These are phyloP conservation scores for Clarireedia paspali DNA, from an alignment of 2,329 filamentous ascomycete species.

Conservation along the genomic window DNA sequence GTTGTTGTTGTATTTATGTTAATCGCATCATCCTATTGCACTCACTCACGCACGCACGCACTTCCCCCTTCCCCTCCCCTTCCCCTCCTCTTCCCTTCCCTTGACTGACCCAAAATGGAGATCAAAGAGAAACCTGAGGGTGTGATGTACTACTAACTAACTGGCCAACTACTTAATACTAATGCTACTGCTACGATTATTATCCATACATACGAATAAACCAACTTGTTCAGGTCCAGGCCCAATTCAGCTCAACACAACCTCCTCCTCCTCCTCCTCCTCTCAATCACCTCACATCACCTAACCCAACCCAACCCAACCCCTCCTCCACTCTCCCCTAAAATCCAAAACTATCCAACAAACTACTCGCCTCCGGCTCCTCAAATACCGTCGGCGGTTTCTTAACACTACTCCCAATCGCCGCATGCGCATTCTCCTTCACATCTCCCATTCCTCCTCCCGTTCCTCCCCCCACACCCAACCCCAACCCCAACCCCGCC, in stretches of 20 bases:
- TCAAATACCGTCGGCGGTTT: constrained; percentile 72
- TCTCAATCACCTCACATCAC: neutral
- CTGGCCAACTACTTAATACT: too few relatives aligned
- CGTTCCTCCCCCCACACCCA: constrained; percentile 31
- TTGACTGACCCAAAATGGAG: too few relatives aligned
- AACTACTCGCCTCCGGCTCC: constrained; percentile 82
- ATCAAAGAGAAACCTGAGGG: too few relatives aligned
- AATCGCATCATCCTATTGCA: neutral
- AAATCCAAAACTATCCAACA: constrained; percentile 92
- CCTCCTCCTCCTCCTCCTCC: neutral
- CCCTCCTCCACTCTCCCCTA: constrained; percentile 34
- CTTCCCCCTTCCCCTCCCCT: too few relatives aligned
- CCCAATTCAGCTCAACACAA: too few relatives aligned
- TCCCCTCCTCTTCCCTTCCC: fast-evolving
- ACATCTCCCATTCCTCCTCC: constrained; percentile 21
- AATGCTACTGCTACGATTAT: too few relatives aligned
- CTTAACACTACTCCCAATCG: constrained; percentile 32
- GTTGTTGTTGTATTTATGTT: too few relatives aligned
- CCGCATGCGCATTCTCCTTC: neutral
- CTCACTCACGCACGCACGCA: neutral
- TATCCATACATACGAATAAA: too few relatives aligned
- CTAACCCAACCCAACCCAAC: neutral
- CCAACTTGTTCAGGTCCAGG: too few relatives aligned
- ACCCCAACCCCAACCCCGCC: constrained; percentile 35
- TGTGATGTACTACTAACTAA: too few relatives aligned